These are phyloP conservation scores for Daedaleopsis nitida DNA, from an alignment of 768 basidiomycete genomes.

Conservation along the genomic window DNA sequence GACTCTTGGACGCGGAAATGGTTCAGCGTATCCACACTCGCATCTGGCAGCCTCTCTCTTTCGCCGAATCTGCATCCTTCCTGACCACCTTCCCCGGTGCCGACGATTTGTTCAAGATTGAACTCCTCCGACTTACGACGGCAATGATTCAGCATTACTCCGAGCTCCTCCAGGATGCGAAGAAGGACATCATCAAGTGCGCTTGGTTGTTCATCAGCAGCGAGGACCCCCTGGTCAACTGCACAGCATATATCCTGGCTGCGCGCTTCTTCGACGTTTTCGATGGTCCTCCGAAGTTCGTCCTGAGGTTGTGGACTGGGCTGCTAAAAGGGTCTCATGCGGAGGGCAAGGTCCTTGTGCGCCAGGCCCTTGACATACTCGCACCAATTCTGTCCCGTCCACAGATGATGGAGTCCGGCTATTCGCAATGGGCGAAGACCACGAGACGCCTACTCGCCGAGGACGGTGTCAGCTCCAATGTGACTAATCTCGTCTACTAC, in stretches of 20 bases:
- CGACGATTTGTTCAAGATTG: constrained; percentile 89
- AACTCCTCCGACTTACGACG: constrained; percentile 87
- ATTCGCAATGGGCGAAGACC: constrained; percentile 80
- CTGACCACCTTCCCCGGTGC: constrained; percentile 47
- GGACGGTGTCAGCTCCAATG: constrained; percentile 71
- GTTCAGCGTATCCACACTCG: constrained; percentile 67
- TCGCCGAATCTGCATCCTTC: constrained; percentile 35
- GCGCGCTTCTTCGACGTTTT: constrained; percentile 91
- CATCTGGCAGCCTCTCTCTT: constrained; percentile 82
- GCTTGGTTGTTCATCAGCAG: constrained; percentile 87
- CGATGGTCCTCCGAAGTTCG: constrained; percentile 88
- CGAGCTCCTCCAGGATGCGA: constrained; percentile 73
- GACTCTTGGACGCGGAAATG: constrained; percentile 72
- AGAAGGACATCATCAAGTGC: constrained; percentile 92
- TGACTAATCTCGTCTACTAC: constrained; percentile 84
- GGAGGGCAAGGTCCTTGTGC: constrained; percentile 74
- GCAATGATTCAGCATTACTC: constrained; percentile 85
- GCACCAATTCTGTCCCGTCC: constrained; percentile 77
- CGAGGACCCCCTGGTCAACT: constrained; percentile 90
- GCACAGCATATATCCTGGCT: constrained; percentile 87
- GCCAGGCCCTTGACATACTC: constrained; percentile 85
- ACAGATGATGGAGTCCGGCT: constrained; percentile 57
- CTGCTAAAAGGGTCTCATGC: constrained; percentile 80
- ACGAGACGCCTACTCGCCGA: constrained; percentile 86
- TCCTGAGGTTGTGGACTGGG: constrained; percentile 87